A percentile compares a stretch with the other conserved stretches of the same genome.
phyloP scores from a whole-genome alignment of 371 early-diverging fungal genomes.

The Mucor saturninus region DNA sequence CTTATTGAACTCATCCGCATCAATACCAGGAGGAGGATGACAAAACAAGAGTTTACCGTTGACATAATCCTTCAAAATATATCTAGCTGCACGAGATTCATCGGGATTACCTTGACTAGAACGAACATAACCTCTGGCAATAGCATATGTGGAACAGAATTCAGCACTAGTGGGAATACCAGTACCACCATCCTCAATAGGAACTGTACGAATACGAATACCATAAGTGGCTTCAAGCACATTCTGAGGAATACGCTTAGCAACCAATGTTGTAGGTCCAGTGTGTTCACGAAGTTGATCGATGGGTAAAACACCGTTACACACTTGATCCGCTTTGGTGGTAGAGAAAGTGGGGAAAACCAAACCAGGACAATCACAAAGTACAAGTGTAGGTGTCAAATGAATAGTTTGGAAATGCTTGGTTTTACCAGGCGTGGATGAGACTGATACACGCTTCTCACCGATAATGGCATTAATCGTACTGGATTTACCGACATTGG shows the following conservation, averaged over 20 bases:
- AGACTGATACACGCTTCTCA: constrained; percentile 94
- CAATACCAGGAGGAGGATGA: constrained; percentile 78
- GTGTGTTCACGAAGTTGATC: constrained; percentile 97
- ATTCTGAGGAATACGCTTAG: constrained; percentile 85
- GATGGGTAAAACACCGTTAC: constrained; percentile 98
- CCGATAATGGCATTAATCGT: constrained; percentile 98
- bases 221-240: constrained; percentile 94
- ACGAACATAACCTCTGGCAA: constrained; percentile 90
- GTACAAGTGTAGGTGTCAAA: constrained; percentile 78
- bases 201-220: constrained; percentile 79
- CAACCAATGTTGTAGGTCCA: constrained; percentile 86
- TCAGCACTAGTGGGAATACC: constrained; percentile 86
- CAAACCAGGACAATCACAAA: constrained; percentile 99
- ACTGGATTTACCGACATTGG: constrained; percentile 99
- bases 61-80: constrained; percentile 96
- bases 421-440: constrained; percentile 99
- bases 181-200: constrained; percentile 81
- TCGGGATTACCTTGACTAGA: constrained; percentile 96
- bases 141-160: constrained; percentile 78
- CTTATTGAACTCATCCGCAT: constrained; percentile 72
- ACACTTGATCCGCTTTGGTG: constrained; percentile 97
- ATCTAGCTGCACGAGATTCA: constrained; percentile 94
- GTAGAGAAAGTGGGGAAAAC: constrained; percentile 99
- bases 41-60: constrained; percentile 90
- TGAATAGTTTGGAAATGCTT: constrained; percentile 98